Percentiles rank a stretch among this genome's conserved stretches.
Evolutionary conservation across 306 rosid genomes (phyloP).

Genomic region (Dalbergia cochinchinensis): DNA sequence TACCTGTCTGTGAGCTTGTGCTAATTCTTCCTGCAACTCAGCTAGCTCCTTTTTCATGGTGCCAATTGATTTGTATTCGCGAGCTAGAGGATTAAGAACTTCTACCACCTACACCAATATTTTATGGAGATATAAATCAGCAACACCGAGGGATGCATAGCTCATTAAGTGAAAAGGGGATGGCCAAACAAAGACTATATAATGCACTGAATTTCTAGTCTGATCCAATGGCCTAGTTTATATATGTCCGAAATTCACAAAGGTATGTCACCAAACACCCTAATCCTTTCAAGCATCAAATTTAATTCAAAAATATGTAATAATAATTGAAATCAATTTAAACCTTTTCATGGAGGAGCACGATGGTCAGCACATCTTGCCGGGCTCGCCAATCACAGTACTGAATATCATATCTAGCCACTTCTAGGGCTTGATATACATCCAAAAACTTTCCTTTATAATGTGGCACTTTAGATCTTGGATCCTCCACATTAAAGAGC

Average conservation of each 20-base stretch:
- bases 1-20: constrained; percentile 91
- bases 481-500: constrained; percentile 93
- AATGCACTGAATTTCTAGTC: neutral
- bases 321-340: neutral
- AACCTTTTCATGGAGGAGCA: constrained; percentile 98
- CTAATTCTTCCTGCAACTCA: constrained; percentile 81
- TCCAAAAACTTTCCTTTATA: constrained; percentile 84
- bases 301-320: neutral
- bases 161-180: neutral
- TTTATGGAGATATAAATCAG: constrained; percentile 13
- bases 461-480: constrained; percentile 77
- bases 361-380: constrained; percentile 89
- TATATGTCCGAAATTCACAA: neutral
- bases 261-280: neutral
- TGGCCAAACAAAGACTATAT: neutral
- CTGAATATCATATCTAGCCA: constrained; percentile 85
- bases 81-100: constrained; percentile 91
- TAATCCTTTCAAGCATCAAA: constrained; percentile 25
- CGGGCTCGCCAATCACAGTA: constrained; percentile 99
- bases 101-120: constrained; percentile 55
- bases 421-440: constrained; percentile 81
- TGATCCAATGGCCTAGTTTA: constrained; percentile 12
- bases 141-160: neutral
- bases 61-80: constrained; percentile 90
- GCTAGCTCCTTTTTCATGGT: constrained; percentile 95